Conservation (phyloP, 495 filamentous ascomycete species). For the Lophium mytilinum region DNA sequence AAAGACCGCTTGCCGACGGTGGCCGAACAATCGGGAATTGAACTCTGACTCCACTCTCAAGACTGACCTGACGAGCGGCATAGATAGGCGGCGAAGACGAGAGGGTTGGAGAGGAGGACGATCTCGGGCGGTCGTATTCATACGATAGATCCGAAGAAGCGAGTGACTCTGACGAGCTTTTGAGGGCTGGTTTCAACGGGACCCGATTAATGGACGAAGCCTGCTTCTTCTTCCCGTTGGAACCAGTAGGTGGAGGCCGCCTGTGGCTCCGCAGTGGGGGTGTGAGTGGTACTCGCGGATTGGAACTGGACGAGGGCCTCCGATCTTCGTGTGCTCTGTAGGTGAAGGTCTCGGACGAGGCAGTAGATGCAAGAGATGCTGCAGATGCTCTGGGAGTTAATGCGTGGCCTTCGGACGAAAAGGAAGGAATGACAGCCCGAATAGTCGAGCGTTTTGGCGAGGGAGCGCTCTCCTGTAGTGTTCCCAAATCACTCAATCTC, state of each 20-base stretch:
- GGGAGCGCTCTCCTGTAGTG: slow-evolving; percentile 15
- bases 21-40: slow-evolving; percentile 28
- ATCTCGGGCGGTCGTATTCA: slow-evolving; percentile 13
- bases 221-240: slow-evolving; percentile 11
- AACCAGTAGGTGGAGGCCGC: slow-evolving; percentile 15
- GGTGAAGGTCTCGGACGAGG: slow-evolving; percentile 20
- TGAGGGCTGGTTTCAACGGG: slow-evolving; percentile 15
- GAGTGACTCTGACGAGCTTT: slow-evolving; percentile 27
- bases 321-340: slow-evolving; percentile 4
- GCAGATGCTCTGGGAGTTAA: slow-evolving; percentile 25
- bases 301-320: slow-evolving; percentile 14
- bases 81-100: slow-evolving; percentile 9
- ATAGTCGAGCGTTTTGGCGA: slow-evolving; percentile 13
- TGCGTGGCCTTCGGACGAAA: slow-evolving; percentile 20
- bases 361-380: slow-evolving; percentile 27
- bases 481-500: slow-evolving; percentile 15
- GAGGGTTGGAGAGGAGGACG: slow-evolving; percentile 16
- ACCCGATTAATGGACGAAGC: slow-evolving; percentile 16
- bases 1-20: slow-evolving; percentile 26
- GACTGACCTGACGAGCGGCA: slow-evolving; percentile 21
- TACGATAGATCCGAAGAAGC: slow-evolving; percentile 13
- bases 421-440: slow-evolving; percentile 25
- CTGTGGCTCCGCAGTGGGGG: slow-evolving; percentile 6
- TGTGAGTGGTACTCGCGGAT: slow-evolving; percentile 1
- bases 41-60: slow-evolving; percentile 27